Conservation (phyloP, 805 yeast genomes). For the Ogataea populi-albae region DNA sequence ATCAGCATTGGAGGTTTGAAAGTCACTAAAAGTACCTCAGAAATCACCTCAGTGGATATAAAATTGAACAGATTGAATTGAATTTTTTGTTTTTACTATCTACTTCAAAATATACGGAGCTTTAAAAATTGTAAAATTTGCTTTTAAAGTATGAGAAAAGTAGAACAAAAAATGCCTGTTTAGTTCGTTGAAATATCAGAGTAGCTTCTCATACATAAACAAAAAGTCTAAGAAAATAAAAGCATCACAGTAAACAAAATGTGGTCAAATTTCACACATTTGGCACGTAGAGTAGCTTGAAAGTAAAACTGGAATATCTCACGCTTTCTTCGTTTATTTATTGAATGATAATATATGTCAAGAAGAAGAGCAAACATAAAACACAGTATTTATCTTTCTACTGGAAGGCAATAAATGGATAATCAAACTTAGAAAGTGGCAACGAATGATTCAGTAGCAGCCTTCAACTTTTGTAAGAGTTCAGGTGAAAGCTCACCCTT, state of each 20-base stretch:
- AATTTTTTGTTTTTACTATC: no score
- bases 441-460: conserved; percentile 89
- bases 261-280: no score
- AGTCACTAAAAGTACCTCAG: no score
- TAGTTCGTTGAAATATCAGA: conserved; percentile 19
- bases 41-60: no score
- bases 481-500: conserved; percentile 91
- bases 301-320: conserved; percentile 18
- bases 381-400: conserved; percentile 16
- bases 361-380: conserved; percentile 23
- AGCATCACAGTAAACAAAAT: conserved; percentile 16
- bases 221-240: conserved; percentile 17
- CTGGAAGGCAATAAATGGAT: conserved; percentile 11
- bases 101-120: no score
- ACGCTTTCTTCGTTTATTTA: conserved; percentile 19
- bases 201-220: conserved; percentile 20
- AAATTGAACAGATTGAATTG: no score
- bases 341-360: conserved; percentile 15
- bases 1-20: no score
- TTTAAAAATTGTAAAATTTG: conserved; percentile 7
- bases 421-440: conserved; percentile 66
- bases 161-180: conserved; percentile 17
- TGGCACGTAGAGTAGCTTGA: no score
- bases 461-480: conserved; percentile 78
- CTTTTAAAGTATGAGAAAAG: conserved; percentile 1